Base-by-base conservation (phyloP, 352 stramenopile species). In the Pythium dissotocum region DNA sequence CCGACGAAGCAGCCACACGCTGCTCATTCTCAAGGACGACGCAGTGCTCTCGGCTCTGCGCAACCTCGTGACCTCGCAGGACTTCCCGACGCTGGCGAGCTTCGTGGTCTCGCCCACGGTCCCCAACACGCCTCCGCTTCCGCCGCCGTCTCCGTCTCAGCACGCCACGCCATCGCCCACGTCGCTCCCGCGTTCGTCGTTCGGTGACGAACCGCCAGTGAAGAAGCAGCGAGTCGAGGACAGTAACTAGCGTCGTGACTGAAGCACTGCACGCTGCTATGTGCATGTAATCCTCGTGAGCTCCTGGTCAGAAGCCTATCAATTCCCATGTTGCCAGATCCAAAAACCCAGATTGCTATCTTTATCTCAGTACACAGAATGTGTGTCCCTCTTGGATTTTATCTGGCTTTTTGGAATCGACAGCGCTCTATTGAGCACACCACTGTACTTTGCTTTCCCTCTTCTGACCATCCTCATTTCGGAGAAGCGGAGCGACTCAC, bases 161-260 rank as follows among this genome's bases (percentile, higher is more conserved):
- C 51, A 53, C 54, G 10, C 51, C 5, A 8, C 48, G 4, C 14
- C 46, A 18, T n/a, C 58, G 35, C 35, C 65, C 6, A 54, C 56
- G 4, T 63, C 59, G 1, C 36, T 66, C n/a, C 56, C 61, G n/a
- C 61, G 51, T 30, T 70, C 68, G 21, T 53, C 61, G 13, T 52
- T 68, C 13, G 62, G 76, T 24, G 63, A 71, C n/a, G 77, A 92
- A 33, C 79, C 79, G 14, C 75, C 72, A 10, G 69, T 72, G 36
- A 93, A 91, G 78, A 93, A 89, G 53, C 73, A 71, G 38, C 78
- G 85, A 9, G 51, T 87, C 10, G 58, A 62, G 32, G 72, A 63
- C 24, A 70, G 83, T 32, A 65, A 59, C 32, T 72, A 73, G 28
- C 21, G 10, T 18, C 38, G 38, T 44, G 38, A 14, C 28, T 30